Evolutionary conservation across 1,284 basidiomycete species (phyloP), one percentile per base, ranked within the genome.

Genomic region (Puccinia coronata): DNA sequence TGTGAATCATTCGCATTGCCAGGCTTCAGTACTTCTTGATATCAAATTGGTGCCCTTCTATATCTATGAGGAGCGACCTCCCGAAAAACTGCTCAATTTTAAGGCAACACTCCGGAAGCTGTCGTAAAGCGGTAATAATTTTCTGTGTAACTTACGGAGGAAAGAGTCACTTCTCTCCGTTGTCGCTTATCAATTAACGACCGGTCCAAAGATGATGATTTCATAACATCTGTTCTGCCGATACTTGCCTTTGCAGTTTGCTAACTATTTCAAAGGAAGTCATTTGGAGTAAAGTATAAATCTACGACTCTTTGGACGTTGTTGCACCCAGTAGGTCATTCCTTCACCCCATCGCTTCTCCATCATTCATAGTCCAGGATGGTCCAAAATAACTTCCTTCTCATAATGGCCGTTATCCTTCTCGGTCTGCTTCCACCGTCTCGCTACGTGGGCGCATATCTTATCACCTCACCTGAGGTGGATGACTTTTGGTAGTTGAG

Each of bases 401-500:
- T 23, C 4, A 14, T 67, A 25, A 28, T 47, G n/a, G 63, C 36
- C n/a, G 63, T 53, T 43, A 36, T 71, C 69, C 43, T 53, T 12
- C 47, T 71, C 69, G 47, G 31, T 49, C 39, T 53, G 25, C 25
- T 71, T n/a, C 14, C 51, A 28, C 47, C 47, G 49, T 69, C 23
- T 49, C 67, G 41, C 16, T 34, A 28, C 18, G 51, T 34, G 47
- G 69, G 47, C 16, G 69, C 69, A 8, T 74, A 74, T 31, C 53
- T 59, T 5, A 31, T 74, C 3, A 74, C 72, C 25, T 74, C 72
- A 14, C 72, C 72, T n/a, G 55, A 0, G 72, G 18, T 31, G 43
- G 53, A 74, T 55, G 72, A 74, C n/a, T 55, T 57, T 74, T 74
- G 53, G 72, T 74, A 74, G 72, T 74, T 74, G 72, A 74, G 72